These are phyloP conservation scores for Fusarium sp. DNA, from an alignment of 2,329 filamentous ascomycete genomes.

Conservation along the genomic window DNA sequence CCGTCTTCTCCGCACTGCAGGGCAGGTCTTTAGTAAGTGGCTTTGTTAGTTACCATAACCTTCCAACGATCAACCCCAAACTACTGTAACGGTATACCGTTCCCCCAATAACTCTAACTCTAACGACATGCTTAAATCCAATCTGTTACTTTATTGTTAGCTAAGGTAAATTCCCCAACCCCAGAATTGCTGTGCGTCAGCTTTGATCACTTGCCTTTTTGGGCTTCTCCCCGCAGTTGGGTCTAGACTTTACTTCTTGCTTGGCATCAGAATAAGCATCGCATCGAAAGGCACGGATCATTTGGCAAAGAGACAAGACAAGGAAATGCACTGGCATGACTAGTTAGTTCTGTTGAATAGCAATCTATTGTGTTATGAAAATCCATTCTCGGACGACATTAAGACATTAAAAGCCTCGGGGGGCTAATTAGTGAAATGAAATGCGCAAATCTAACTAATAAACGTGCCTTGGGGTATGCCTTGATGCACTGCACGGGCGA, in stretches of 20 bases:
- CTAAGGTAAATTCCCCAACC: constrained; percentile 35
- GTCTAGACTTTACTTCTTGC: constrained; percentile 7
- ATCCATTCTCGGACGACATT: constrained; percentile 10
- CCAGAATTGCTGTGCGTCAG: background rate
- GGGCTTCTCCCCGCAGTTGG: constrained; percentile 16
- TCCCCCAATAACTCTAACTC: constrained; percentile 10
- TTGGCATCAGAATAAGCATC: constrained; percentile 19
- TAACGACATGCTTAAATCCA: constrained; percentile 31
- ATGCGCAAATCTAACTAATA: background rate
- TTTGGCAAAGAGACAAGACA: background rate
- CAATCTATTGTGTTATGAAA: constrained; percentile 12
- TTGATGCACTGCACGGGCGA: constrained; percentile 23
- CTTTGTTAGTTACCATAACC: background rate
- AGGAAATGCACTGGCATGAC: background rate
- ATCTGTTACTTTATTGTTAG: constrained; percentile 41
- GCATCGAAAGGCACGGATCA: background rate
- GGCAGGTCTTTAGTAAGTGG: constrained; percentile 21
- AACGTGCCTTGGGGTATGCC: constrained; percentile 10
- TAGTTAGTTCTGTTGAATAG: constrained; percentile 5
- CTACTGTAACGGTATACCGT: constrained; percentile 4
- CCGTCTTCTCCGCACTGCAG: constrained; percentile 19
- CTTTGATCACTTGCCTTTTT: constrained; percentile 19
- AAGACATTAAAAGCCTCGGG: constrained; percentile 5
- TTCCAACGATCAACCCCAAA: background rate
- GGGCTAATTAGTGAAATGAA: background rate